A percentile compares a stretch with the other conserved stretches of the same genome.
Evolutionary conservation across 192 early-diverging fungal species (phyloP).

Genomic region (Obelidium mucronatum): DNA sequence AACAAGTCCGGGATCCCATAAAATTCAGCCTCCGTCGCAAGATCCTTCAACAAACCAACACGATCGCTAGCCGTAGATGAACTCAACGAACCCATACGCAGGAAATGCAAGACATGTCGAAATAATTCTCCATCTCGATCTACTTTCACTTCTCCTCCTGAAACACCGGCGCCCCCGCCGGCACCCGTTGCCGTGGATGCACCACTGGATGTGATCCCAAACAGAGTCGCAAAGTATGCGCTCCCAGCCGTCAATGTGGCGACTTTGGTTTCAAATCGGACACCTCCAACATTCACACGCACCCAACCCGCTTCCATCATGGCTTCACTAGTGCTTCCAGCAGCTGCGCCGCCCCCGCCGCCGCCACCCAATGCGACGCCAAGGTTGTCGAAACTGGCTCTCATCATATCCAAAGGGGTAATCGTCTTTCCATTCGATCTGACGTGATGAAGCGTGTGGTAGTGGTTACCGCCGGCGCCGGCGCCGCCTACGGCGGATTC

Average conservation of each 20-base stretch:
- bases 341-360: neutral
- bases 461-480: neutral
- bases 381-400: neutral
- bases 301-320: conserved; percentile 24
- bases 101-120: conserved; percentile 15
- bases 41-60: conserved; percentile 21
- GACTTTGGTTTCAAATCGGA: conserved; percentile 12
- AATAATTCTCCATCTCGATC: conserved; percentile 29
- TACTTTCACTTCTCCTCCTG: conserved; percentile 22
- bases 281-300: conserved; percentile 29
- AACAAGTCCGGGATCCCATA: conserved; percentile 16
- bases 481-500: neutral
- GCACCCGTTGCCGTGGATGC: neutral
- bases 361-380: too few species aligned
- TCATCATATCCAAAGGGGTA: neutral
- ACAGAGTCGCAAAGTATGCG: neutral
- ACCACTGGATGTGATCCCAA: neutral
- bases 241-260: conserved; percentile 6
- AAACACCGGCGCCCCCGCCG: neutral
- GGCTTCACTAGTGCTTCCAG: neutral
- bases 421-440: neutral
- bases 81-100: conserved; percentile 11
- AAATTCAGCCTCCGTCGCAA: conserved; percentile 25
- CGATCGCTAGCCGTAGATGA: neutral
- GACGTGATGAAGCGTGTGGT: too few species aligned